phyloP scores from a whole-genome alignment of 2,329 filamentous ascomycete species.

The Hymenoscyphus fraxineus region DNA sequence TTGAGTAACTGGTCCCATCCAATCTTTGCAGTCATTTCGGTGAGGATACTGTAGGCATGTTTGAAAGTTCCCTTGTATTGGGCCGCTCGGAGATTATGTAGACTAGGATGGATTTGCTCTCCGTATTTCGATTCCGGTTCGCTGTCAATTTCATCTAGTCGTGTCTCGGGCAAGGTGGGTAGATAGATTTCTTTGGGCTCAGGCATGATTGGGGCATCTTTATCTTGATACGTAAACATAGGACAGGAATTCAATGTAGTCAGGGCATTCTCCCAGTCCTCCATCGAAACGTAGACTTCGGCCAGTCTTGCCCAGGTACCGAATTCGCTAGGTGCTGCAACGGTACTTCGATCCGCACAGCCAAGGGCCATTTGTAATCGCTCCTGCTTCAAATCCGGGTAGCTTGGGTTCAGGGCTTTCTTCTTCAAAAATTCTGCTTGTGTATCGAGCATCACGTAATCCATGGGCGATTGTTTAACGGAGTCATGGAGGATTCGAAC shows the following conservation, averaged over 20 bases:
- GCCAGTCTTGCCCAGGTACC: constrained; percentile 92
- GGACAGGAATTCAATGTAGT: constrained; percentile 96
- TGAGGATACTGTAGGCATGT: constrained; percentile 89
- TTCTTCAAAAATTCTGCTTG: constrained; percentile 88
- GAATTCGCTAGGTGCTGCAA: constrained; percentile 94
- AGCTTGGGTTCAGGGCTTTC: constrained; percentile 63
- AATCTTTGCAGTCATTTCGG: constrained; percentile 93
- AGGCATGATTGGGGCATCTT: constrained; percentile 91
- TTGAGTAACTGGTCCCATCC: constrained; percentile 96
- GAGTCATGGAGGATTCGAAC: constrained; percentile 84
- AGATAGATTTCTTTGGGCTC: constrained; percentile 85
- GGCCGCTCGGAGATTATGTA: constrained; percentile 81
- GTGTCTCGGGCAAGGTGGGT: constrained; percentile 81
- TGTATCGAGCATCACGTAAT: constrained; percentile 92
- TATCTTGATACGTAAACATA: constrained; percentile 99
- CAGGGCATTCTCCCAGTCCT: constrained; percentile 94
- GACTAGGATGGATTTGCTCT: constrained; percentile 81
- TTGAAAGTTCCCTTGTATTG: constrained; percentile 93
- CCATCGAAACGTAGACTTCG: constrained; percentile 88
- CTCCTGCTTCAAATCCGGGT: constrained; percentile 55
- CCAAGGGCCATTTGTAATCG: constrained; percentile 83
- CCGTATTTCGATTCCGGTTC: constrained; percentile 75
- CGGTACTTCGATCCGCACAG: constrained; percentile 89
- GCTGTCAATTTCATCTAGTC: constrained; percentile 94
- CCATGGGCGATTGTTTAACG: constrained; percentile 90